phyloP scores from a whole-genome alignment of 2,329 filamentous ascomycete genomes.

The Camillea tinctor region DNA sequence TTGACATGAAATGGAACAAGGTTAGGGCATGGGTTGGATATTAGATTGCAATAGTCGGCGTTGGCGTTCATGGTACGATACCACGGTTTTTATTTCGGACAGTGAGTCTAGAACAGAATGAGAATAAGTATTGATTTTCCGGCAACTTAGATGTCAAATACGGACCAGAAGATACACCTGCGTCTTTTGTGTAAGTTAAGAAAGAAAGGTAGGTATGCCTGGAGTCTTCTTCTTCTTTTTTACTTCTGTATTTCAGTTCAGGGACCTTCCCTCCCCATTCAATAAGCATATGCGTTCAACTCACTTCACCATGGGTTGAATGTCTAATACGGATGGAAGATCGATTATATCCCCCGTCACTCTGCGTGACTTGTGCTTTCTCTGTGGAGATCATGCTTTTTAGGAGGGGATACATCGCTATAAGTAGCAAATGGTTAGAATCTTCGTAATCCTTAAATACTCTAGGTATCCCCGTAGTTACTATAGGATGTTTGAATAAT shows the following conservation, averaged over 20 bases:
- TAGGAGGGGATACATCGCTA: slow-evolving; percentile 42
- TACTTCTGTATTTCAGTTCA: not conserved
- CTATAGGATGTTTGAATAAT: too few relatives aligned
- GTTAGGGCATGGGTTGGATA: not conserved
- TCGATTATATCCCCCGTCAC: slow-evolving; percentile 47
- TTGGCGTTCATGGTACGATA: slow-evolving; percentile 2
- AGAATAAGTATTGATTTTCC: not conserved
- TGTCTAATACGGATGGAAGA: slow-evolving; percentile 56
- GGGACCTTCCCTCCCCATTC: slow-evolving; percentile 37
- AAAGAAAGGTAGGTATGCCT: not conserved
- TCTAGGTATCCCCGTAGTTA: too few relatives aligned
- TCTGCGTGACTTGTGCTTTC: slow-evolving; percentile 53
- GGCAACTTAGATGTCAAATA: not conserved
- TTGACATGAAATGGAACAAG: not conserved
- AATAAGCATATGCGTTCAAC: slow-evolving; percentile 55
- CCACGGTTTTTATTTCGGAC: slow-evolving; percentile 1
- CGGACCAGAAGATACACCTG: not conserved
- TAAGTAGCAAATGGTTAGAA: not conserved
- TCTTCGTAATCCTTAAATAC: not conserved
- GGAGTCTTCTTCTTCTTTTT: slow-evolving; percentile 13
- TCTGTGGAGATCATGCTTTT: slow-evolving; percentile 47
- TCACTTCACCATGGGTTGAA: slow-evolving; percentile 50
- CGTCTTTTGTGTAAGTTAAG: not conserved
- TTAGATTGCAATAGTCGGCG: not conserved
- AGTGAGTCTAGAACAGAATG: not conserved